phyloP scores from a whole-genome alignment of 2,329 filamentous ascomycete genomes.

The Thelonectria olida region DNA sequence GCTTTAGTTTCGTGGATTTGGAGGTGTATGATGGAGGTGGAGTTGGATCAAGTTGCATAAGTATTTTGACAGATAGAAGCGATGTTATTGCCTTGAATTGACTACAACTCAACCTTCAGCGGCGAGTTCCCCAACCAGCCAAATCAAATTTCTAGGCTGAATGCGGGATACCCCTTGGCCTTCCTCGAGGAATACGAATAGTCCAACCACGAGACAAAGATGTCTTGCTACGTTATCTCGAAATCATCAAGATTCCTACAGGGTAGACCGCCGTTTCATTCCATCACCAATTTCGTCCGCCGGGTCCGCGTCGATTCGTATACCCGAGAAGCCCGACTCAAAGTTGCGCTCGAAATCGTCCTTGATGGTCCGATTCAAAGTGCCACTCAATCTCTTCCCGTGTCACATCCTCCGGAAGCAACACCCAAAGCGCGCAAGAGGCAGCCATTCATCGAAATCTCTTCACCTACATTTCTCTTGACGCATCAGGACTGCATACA shows the following conservation, averaged over 20 bases:
- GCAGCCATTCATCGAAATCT: not conserved
- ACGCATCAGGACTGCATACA: not conserved
- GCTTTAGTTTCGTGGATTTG: not conserved
- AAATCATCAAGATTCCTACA: not conserved
- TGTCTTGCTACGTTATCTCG: not conserved
- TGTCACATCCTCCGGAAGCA: not conserved
- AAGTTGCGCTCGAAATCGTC: conserved; percentile 19
- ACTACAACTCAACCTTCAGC: not conserved
- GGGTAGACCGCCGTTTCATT: not conserved
- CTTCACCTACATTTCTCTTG: not conserved
- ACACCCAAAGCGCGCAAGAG: not conserved
- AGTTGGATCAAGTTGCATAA: not conserved
- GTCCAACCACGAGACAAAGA: not conserved
- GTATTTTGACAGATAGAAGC: not conserved
- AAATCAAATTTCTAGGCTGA: too few relatives aligned
- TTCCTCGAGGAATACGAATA: too few relatives aligned
- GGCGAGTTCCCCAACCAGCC: not conserved
- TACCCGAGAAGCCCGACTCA: conserved; percentile 10
- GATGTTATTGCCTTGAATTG: not conserved
- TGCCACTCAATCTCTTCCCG: conserved; percentile 7
- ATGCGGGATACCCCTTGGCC: too few relatives aligned
- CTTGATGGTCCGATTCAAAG: conserved; percentile 13
- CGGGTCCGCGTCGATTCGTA: not conserved
- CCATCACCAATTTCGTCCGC: not conserved
- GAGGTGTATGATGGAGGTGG: not conserved